A percentile compares a stretch with the other conserved stretches of the same genome.
Evolutionary conservation across 2,329 filamentous ascomycete species (phyloP).

Genomic region (Neospermospora avenae): DNA sequence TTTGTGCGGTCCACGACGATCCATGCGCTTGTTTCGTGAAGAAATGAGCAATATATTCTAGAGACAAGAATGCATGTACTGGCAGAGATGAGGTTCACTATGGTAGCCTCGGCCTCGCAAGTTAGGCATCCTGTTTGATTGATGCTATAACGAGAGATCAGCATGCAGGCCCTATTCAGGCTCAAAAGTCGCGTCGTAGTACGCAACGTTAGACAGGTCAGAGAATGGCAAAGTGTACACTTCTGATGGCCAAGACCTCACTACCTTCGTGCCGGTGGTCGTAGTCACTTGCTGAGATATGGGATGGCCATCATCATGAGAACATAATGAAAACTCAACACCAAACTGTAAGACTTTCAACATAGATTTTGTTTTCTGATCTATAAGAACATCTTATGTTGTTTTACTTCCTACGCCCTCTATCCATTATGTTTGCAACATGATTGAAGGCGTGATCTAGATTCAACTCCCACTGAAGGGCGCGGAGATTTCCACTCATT

Average conservation of each 20-base stretch:
- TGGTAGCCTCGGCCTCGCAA: not conserved
- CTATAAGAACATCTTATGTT: too few relatives aligned
- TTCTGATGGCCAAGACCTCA: slow-evolving; percentile 6
- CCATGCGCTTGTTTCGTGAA: slow-evolving; percentile 38
- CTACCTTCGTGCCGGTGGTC: not conserved
- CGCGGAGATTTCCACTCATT: too few relatives aligned
- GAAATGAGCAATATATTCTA: slow-evolving; percentile 41
- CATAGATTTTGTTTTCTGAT: too few relatives aligned
- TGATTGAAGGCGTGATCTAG: too few relatives aligned
- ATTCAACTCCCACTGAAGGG: too few relatives aligned
- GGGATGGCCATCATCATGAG: not conserved
- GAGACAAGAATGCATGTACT: not conserved
- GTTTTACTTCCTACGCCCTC: too few relatives aligned
- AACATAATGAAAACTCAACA: too few relatives aligned
- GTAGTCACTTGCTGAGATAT: not conserved
- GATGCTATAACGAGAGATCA: not conserved
- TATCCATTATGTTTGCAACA: too few relatives aligned
- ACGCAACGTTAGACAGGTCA: slow-evolving; percentile 4
- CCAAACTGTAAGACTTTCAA: too few relatives aligned
- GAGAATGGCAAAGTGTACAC: not conserved
- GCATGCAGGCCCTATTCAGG: not conserved
- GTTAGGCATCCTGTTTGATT: not conserved
- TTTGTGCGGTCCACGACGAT: slow-evolving; percentile 45
- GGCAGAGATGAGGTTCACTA: not conserved
- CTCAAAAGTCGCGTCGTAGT: not conserved